Evolutionary conservation across 2,329 filamentous ascomycete genomes (phyloP), one percentile per base, ranked within the genome.

Genomic region (Aspergillus nomiae): DNA sequence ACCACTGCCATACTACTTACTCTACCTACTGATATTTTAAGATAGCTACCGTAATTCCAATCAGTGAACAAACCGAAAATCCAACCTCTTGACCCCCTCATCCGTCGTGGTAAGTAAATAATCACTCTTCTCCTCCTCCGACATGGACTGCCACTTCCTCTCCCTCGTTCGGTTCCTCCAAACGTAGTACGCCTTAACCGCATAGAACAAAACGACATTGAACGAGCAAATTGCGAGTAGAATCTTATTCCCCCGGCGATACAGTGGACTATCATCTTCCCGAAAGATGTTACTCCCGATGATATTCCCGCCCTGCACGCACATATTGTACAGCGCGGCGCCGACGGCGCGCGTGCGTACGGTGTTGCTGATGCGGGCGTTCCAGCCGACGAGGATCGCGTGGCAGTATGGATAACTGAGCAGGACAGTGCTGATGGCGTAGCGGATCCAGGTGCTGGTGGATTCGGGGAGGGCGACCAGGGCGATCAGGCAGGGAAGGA

Each of bases 261-360:
- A 87, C 67, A 81, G 82, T 0, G 85, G 84, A 2, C 74, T 73
- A 61, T 87, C 85, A 67, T 81, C 81, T 16, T 82, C 74, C 24
- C 83, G 79, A 69, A 85, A 86, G 62, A 85, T 82, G 65, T 85
- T 83, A n/a, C 69, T 71, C 2, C 65, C 65, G 55, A 75, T 69
- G 56, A 78, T 69, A 61, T 68, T 74, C 9, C 69, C 69, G 3
- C 68, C 43, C 64, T 78, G 76, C 11, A 77, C 74, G 16, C 66
- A 70, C 71, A 76, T 69, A 69, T 89, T 90, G 74, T 90, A 90
- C n/a, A 87, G 46, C 7, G 71, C 87, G 0, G 86, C 84, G 0
- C 86, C 86, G 1, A 91, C 86, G 1, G 88, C 86, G 8, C 88
- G 80, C 7, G 85, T 86, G 12, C 87, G 81, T 11, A 90, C 86